Percentiles rank a stretch among this genome's conserved stretches.
Conservation (phyloP, 164 flowering plant genomes). For the Euptelea pleiosperma region DNA sequence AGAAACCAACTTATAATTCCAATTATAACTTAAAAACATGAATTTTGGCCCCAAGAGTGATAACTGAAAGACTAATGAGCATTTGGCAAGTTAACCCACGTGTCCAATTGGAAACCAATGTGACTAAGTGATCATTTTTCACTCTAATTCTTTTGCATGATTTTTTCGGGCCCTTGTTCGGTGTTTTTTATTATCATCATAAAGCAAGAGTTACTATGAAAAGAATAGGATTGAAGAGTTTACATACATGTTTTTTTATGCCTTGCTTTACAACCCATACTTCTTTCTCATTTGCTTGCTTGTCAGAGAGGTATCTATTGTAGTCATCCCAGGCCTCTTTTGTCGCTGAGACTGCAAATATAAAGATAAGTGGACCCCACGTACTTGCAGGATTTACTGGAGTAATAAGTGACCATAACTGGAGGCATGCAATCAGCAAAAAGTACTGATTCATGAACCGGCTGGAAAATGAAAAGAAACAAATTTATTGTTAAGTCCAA, state of each 20-base stretch:
- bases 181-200: too few species aligned
- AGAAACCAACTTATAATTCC: background rate
- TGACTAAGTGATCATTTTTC: too few species aligned
- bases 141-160: too few species aligned
- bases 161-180: too few species aligned
- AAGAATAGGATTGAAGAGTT: constrained; percentile 2
- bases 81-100: background rate
- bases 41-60: background rate
- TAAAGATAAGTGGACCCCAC: constrained; percentile 98
- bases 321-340: constrained; percentile 99
- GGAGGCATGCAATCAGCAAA: constrained; percentile 97
- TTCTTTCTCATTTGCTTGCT: constrained; percentile 96
- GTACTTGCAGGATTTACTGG: constrained; percentile 99
- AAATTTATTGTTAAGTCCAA: constrained; percentile 11
- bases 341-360: constrained; percentile 95
- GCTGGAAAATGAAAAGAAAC: constrained; percentile 42
- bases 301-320: constrained; percentile 90
- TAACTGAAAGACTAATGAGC: background rate
- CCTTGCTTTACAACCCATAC: constrained; percentile 91
- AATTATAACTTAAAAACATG: background rate
- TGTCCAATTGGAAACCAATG: background rate
- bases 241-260: constrained; percentile 65
- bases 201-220: background rate
- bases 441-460: constrained; percentile 99
- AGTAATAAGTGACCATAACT: constrained; percentile 99